Percentiles rank a stretch among this genome's conserved stretches.
Conservation (phyloP, 2,329 filamentous ascomycete species). For the Sclerotinia borealis region DNA sequence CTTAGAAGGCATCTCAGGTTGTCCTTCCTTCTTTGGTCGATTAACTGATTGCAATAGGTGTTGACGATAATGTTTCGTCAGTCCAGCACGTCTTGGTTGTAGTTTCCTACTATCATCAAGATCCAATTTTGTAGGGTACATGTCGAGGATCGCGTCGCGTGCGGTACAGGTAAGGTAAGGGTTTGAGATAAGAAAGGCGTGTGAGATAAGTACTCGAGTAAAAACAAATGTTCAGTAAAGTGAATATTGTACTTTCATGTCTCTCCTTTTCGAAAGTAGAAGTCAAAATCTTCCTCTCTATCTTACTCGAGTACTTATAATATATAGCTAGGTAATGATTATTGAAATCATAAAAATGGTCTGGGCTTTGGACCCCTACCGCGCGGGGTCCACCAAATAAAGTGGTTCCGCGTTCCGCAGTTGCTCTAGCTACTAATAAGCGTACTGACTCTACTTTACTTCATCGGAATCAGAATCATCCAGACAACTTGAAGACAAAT, state of each 20-base stretch:
- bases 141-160: slow-evolving; percentile 7
- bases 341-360: too few species aligned
- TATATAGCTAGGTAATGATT: too few species aligned
- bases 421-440: too few species aligned
- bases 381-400: too few species aligned
- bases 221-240: too few species aligned
- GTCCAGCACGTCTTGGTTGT: slow-evolving; percentile 1
- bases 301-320: too few species aligned
- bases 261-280: background rate
- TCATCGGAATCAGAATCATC: background rate
- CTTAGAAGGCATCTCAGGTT: background rate
- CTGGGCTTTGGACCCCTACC: too few species aligned
- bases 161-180: background rate
- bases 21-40: background rate
- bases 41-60: slow-evolving; percentile 4
- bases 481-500: background rate
- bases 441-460: too few species aligned
- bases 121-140: slow-evolving; percentile 1
- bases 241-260: background rate
- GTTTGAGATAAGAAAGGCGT: background rate
- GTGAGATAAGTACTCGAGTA: background rate
- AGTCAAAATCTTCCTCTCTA: too few species aligned
- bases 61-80: background rate
- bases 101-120: slow-evolving; percentile 11
- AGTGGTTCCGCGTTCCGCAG: background rate